Evolutionary conservation across 2,329 filamentous ascomycete species (phyloP), one percentile per base, ranked within the genome.

Genomic region (Microcyclosporella mali): DNA sequence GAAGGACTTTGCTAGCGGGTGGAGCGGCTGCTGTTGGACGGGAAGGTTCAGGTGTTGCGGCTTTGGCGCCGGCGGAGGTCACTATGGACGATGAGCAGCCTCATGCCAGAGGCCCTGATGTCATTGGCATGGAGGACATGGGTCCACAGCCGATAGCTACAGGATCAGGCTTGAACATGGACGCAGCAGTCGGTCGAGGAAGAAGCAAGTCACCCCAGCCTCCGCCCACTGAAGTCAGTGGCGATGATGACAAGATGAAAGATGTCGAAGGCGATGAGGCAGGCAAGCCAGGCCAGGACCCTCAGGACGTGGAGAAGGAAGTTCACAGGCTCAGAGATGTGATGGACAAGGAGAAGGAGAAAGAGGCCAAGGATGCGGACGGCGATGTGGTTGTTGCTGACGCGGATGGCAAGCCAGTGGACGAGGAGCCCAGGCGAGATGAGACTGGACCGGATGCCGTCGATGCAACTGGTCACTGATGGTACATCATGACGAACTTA

Each of bases 51-150:
- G 21, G 21, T 6, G 37, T 33, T 4, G 31, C 37, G 16, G 37
- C 16, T 7, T 6, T 33, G 3, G 33, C 30, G 6, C 29, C 30
- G 35, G 46, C 37, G 33, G 73, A 46, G 14, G 57, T 57, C 28
- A 60, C 6, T 53, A 67, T 42, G 46, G 65, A 62, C 6, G 67
- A 68, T 46, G 73, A 80, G 40, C 58, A 68, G 2, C 86, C 88
- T 4, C 88, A 94, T 65, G 88, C 85, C 0, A 77, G 88, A 31
- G 90, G 90, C 0, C 92, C 92, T 0, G 80, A 87, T 21, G 76
- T 87, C 54, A 84, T 97, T 38, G 90, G 89, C 3, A 80, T 88
- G 46, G 81, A 86, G 55, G 92, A 98, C 61, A 84, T 87, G 52
- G 92, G 92, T 0, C 81, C 85, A 8, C 89, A 73, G 86, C 31